A percentile compares a stretch with the other conserved stretches of the same genome.
Conservation (phyloP, 169 alveolate species). For the Plasmodium gonderi region DNA sequence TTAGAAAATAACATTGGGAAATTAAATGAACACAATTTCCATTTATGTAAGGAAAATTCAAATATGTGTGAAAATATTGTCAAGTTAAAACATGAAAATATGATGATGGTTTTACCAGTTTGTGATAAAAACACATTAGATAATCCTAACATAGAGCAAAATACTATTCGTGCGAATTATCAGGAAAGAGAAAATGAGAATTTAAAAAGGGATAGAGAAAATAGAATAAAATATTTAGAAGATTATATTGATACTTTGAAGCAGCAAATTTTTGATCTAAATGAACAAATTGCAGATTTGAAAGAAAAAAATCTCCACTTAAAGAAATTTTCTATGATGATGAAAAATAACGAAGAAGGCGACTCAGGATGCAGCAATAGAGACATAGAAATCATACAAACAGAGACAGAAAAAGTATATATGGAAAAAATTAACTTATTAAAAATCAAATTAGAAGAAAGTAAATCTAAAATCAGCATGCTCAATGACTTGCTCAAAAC, state of each 20-base stretch:
- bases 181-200: neutral
- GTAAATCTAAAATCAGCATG: constrained; percentile 25
- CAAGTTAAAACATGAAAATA: neutral
- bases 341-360: neutral
- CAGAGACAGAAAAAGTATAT: constrained; percentile 45
- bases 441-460: constrained; percentile 53
- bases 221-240: constrained; percentile 15
- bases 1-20: constrained; percentile 21
- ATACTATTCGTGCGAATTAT: neutral
- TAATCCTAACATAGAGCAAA: neutral
- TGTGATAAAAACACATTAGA: neutral
- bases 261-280: constrained; percentile 13
- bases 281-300: constrained; percentile 45
- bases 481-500: constrained; percentile 57
- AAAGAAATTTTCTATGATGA: neutral
- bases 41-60: constrained; percentile 7
- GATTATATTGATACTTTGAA: neutral
- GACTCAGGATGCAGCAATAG: neutral
- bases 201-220: neutral
- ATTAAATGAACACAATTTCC: constrained; percentile 19
- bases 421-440: constrained; percentile 28
- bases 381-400: constrained; percentile 18
- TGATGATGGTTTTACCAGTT: neutral
- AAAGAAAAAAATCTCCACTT: constrained; percentile 18
- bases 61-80: neutral